phyloP scores from a whole-genome alignment of 148 eudicot genomes.

The Chenopodium quinoa region DNA sequence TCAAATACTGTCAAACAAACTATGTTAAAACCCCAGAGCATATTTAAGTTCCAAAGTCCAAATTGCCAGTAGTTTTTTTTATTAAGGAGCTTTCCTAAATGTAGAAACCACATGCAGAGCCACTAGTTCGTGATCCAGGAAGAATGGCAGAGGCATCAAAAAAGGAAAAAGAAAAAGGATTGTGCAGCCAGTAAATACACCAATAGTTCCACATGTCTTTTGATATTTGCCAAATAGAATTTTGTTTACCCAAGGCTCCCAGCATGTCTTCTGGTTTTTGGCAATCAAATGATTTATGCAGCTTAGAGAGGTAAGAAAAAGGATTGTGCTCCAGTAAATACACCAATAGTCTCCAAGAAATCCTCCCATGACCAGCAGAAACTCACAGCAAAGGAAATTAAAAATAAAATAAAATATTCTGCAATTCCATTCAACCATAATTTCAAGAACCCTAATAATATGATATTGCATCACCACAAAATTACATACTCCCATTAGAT shows the following conservation, averaged over 20 bases:
- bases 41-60: not conserved
- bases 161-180: not conserved
- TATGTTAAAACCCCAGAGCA: not conserved
- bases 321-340: not conserved
- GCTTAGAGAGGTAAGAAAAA: not conserved
- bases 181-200: too few relatives aligned
- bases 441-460: not conserved
- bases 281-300: not conserved
- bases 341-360: not conserved
- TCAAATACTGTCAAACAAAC: not conserved
- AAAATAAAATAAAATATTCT: not conserved
- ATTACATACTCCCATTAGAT: too few relatives aligned
- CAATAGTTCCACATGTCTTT: not conserved
- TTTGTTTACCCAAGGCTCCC: too few relatives aligned
- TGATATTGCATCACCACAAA: not conserved
- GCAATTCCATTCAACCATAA: not conserved
- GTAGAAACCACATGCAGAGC: too few relatives aligned
- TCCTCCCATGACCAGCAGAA: not conserved
- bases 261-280: too few relatives aligned
- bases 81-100: not conserved
- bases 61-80: not conserved
- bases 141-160: not conserved
- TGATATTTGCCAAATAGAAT: too few relatives aligned
- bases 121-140: not conserved
- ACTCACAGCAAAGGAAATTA: not conserved